Evolutionary conservation across 1,139 yeast genomes (phyloP), one percentile per base, ranked within the genome.

Genomic region (Diutina siamensis): DNA sequence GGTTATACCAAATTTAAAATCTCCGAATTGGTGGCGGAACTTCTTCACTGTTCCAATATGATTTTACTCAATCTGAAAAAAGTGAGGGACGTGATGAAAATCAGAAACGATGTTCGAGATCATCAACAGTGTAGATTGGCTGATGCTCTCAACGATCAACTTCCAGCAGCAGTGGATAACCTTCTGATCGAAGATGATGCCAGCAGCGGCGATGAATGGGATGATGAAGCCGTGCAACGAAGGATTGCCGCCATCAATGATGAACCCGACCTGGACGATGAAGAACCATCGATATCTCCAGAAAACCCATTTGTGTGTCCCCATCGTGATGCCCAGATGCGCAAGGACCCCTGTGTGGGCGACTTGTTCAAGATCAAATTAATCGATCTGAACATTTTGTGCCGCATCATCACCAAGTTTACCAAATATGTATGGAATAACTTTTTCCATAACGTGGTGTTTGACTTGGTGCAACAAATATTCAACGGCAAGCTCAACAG

Each of bases 21-120:
- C 8, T 59, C 72, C 1, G 76, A 71, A 52, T 56, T 71, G 42
- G 63, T 71, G 27, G 76, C 76, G 3, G 76, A 71, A 48, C 55
- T 71, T 27, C 59, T 71, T 35, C 76, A 71, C 55, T 71, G 76
- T 49, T 69, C 74, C 17, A 71, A 71, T 54, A 71, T 71, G 76
- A 67, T 70, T 25, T 56, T 71, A 22, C 63, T 71, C 46, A 71
- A 71, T 51, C 67, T 73, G 2, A 62, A 59, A 47, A 67, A 64
- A 49, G 65, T 70, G 19, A 57, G 63, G 35, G 60, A 62, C 44
- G 62, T 70, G 8, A 58, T 68, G 27, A 53, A 57, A 40, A 56
- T 68, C 4, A 57, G 76, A 46, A 74, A 71, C 50, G 55, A 56
- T 27, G 58, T 68, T 4, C 53, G 76, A 44, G 54, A 54, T 2